A percentile compares a stretch with the other conserved stretches of the same genome.
phyloP scores from a whole-genome alignment of 2,329 filamentous ascomycete species.

The Diaporthe citri region DNA sequence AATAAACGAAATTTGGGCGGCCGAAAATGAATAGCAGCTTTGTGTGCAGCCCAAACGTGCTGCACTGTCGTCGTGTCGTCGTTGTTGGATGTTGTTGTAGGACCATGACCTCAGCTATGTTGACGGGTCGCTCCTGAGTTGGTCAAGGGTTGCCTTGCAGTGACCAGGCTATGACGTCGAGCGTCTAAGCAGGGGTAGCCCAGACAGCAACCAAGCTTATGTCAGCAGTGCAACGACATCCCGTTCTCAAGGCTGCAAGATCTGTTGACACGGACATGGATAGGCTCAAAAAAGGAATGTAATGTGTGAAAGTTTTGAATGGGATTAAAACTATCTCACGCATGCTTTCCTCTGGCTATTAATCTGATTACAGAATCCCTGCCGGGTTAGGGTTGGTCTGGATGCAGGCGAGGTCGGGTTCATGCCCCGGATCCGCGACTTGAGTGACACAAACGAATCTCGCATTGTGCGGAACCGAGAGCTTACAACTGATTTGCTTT shows the following conservation, averaged over 20 bases:
- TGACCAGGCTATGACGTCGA: constrained; percentile 32
- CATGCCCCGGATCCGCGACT: neutral
- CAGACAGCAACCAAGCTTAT: neutral
- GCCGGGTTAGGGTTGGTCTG: neutral
- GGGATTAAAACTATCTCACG: neutral
- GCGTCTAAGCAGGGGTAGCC: constrained; percentile 7
- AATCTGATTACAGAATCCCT: rapidly evolving
- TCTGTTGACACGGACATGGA: neutral
- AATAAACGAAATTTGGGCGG: rapidly evolving
- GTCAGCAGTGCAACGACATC: constrained; percentile 28
- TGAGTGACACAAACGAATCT: neutral
- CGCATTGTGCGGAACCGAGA: no score
- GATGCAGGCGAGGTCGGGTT: neutral
- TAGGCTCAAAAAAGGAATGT: neutral
- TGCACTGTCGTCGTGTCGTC: neutral
- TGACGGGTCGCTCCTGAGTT: neutral
- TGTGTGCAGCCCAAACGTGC: neutral
- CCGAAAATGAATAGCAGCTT: neutral
- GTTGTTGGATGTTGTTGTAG: neutral
- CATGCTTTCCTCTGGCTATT: neutral
- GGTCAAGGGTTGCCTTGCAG: constrained; percentile 1
- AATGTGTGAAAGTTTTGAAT: neutral
- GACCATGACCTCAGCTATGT: neutral
- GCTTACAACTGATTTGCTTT: neutral
- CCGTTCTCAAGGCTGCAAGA: neutral